Base-by-base conservation (phyloP, 768 basidiomycete species). In the Mycena capillaripes region DNA sequence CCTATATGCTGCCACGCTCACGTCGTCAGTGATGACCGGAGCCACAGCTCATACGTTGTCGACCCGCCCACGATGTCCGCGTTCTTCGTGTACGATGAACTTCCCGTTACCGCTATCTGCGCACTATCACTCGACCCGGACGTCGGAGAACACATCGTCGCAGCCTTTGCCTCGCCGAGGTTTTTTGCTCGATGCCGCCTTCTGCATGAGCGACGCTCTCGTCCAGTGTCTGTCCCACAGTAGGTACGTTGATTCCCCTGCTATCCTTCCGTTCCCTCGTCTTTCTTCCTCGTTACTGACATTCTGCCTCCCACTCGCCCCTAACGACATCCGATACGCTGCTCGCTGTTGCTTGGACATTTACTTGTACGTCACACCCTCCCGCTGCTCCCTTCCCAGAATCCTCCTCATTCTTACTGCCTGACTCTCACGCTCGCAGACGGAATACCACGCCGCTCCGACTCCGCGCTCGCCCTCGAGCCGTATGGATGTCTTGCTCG, bases 351-450 rank as follows among this genome's bases (percentile, higher is more conserved):
- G n/a, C n/a, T n/a, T n/a, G n/a, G n/a, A n/a, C n/a, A 50, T 50
- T 53, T 29, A 53, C 52, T 29, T 53, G 52, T 53, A 53, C 52
- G 52, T 53, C 52, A 53, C 52, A 53, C 52, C 48, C 27, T 53
- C 52, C 52, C 52, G n/a, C n/a, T n/a, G n/a, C 21, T 53, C 27
- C 52, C 52, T n/a, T n/a, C n/a, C n/a, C n/a, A n/a, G 52, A 53
- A 53, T 53, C 29, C 52, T 53, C 52, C 52, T 53, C 52, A 29
- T 30, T 53, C 23, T 53, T 30, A 16, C 25, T 53, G 27, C 11
- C 52, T 8, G 27, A 29, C 27, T 30, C 52, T n/a, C 48, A 23
- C 48, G 6, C 48, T 42, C 42, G 46, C 46, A 48, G 46, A 48
- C 46, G 17, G 10, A 48, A 48, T 23, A 48, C 46, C 46, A 25